phyloP scores from a whole-genome alignment of 2,329 filamentous ascomycete species.

The Phyllachora maydis region DNA sequence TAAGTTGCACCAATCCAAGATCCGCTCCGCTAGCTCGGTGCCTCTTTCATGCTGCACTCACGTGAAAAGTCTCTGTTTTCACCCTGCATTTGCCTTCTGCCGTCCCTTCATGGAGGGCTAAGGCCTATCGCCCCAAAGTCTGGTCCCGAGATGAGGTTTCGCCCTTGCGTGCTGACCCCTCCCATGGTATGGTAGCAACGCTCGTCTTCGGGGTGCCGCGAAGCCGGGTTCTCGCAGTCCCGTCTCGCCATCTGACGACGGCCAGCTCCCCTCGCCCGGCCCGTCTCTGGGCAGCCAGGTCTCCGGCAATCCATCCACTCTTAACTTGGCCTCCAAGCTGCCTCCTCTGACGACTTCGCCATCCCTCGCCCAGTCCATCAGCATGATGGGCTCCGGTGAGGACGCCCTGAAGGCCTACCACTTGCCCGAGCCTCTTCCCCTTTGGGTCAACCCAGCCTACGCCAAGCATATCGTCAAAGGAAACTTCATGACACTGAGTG shows the following conservation, averaged over 20 bases:
- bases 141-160: not conserved
- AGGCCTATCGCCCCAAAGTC: not conserved
- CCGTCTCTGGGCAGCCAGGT: slow-evolving; percentile 7
- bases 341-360: slow-evolving; percentile 8
- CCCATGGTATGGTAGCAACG: slow-evolving; percentile 8
- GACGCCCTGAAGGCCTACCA: slow-evolving; percentile 11
- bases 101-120: not conserved
- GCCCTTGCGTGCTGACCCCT: slow-evolving; percentile 4
- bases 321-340: slow-evolving; percentile 4
- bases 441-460: slow-evolving; percentile 46
- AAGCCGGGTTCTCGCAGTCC: slow-evolving; percentile 6
- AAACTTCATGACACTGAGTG: slow-evolving; percentile 77
- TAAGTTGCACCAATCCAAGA: not conserved
- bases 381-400: slow-evolving; percentile 10
- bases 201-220: slow-evolving; percentile 8
- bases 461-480: slow-evolving; percentile 69
- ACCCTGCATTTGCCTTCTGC: not conserved
- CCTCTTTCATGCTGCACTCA: not conserved
- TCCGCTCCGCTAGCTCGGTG: not conserved
- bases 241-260: slow-evolving; percentile 7
- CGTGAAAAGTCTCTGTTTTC: not conserved
- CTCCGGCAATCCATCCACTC: too few relatives aligned
- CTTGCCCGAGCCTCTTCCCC: slow-evolving; percentile 21
- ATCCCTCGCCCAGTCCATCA: slow-evolving; percentile 7
- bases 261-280: slow-evolving; percentile 4